Base-by-base conservation (phyloP, 2,329 filamentous ascomycete species). In the Aspergillus bombycis region DNA sequence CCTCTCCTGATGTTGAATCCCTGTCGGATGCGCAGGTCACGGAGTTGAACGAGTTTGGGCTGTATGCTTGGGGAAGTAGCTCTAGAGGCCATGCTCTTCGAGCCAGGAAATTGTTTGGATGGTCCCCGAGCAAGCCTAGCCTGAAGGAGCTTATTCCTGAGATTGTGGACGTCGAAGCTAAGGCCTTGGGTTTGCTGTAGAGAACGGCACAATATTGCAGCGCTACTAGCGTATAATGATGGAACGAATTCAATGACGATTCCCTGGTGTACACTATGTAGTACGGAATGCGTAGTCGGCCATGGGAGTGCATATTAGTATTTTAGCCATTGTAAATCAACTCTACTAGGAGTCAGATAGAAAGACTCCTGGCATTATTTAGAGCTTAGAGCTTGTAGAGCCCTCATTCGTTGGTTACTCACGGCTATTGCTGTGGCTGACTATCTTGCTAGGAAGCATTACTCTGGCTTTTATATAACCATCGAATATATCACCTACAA, bases 111-210 rank as follows among this genome's bases (percentile, higher is more conserved):
- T 64, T 80, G 57, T 66, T 80, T 55, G 77, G 75, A 1, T 80
- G 78, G 78, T 68, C 68, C 6, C 77, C 78, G 12, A 67, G 73
- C 61, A 75, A 83, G 55, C 78, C 77, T 26, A 81, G 79, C 32
- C 61, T 91, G 58, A 74, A 83, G 63, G 85, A 88, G 12, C 78
- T 85, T 57, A 75, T 91, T 32, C 82, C 84, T 3, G 78, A 79
- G 2, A 82, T 86, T 55, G 81, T 91, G 0, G 81, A 85, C 36
- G 67, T 73, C 28, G 84, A 87, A 65, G 80, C 79, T 3, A 79
- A 74, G 65, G 68, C 61, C 28, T 67, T 80, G 46, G 78, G 78
- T 1, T 62, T 80, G 61, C 68, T 67, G 21, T 72, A 60, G 60
- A 45, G 16, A 3, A 43, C 23, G n/a, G 23, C 10, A 10, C 7